Evolutionary conservation across 2,329 filamentous ascomycete genomes (phyloP), one percentile per base, ranked within the genome.

Genomic region (Xylaria sp.): DNA sequence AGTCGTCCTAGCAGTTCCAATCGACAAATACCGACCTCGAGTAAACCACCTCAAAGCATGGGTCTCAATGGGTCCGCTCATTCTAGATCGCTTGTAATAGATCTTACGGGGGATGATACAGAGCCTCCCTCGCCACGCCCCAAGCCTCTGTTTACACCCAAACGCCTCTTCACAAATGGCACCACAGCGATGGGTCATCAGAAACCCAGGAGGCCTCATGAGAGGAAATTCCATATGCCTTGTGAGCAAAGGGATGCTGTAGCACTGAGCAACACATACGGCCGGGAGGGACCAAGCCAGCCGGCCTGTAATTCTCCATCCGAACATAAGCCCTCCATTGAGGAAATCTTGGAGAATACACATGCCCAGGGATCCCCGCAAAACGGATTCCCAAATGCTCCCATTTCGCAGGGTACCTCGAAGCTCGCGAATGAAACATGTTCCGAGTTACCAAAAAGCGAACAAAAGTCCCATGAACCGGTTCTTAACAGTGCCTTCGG

Each of bases 41-140:
- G 20, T 52, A 58, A 52, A 57, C 41, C 44, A 15, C 51, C 65
- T n/a, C 68, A 55, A 46, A 52, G 9, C 48, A 37, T 46, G 10
- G 46, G 39, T 61, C n/a, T 46, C 23, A 70, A 68, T 13, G 41
- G 58, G n/a, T 63, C 25, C 23, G 13, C 25, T 54, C 28, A 15
- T 46, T 20, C 62, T 12, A 23, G n/a, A 39, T 57, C 72, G 20
- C 41, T 58, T 9, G 58, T 74, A 20, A 74, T 77, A 58, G 76
- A 75, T 52, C 72, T 75, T 51, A 76, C 73, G 2, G 55, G 34
- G n/a, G 75, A 75, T 25, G 60, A 69, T 62, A 28, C 20, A 46
- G 28, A 51, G 59, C n/a, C 64, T 52, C 13, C 39, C 28, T 69
- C 54, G 52, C 15, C 62, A 37, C 8, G 56, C 28, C 46, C 34